Percentiles rank a stretch among this genome's conserved stretches.
Evolutionary conservation across 306 rosid genomes (phyloP).

Genomic region (Fragaria iinumae): DNA sequence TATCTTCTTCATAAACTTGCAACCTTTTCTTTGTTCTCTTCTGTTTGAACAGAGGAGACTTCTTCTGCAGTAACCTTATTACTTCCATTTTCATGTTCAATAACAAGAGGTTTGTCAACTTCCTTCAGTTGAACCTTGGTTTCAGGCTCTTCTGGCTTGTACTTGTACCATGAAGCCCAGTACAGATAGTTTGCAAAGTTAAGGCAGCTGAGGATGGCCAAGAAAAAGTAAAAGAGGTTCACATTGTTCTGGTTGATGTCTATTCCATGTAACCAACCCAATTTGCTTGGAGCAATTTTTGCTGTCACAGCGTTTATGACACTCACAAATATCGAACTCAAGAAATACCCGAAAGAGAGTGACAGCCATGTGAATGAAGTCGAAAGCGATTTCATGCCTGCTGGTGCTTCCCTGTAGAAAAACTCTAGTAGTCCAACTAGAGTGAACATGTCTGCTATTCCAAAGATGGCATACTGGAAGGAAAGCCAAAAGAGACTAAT

Average conservation of each 20-base stretch:
- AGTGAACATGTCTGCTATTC: slow-evolving; percentile 90
- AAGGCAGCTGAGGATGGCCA: slow-evolving; percentile 66
- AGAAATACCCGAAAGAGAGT: slow-evolving; percentile 61
- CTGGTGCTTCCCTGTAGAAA: slow-evolving; percentile 72
- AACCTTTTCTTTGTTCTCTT: slow-evolving; percentile 30
- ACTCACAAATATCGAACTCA: slow-evolving; percentile 61
- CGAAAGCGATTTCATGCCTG: slow-evolving; percentile 71
- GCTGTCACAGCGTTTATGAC: slow-evolving; percentile 55
- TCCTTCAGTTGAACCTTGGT: neutral
- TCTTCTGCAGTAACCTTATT: slow-evolving; percentile 32
- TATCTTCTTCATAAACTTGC: slow-evolving; percentile 23
- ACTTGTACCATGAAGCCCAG: slow-evolving; percentile 70
- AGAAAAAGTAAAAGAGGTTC: slow-evolving; percentile 70
- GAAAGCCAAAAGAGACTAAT: slow-evolving; percentile 76
- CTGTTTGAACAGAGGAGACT: slow-evolving; percentile 42
- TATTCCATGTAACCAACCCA: slow-evolving; percentile 63
- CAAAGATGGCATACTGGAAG: slow-evolving; percentile 72
- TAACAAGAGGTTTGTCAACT: slow-evolving; percentile 16
- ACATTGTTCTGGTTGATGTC: slow-evolving; percentile 56
- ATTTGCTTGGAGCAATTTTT: slow-evolving; percentile 48
- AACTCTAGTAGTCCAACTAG: slow-evolving; percentile 73
- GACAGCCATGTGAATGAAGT: slow-evolving; percentile 75
- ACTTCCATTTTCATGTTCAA: slow-evolving; percentile 15
- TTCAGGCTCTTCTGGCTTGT: slow-evolving; percentile 49
- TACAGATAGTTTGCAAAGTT: slow-evolving; percentile 64